Evolutionary conservation across 83 land plant genomes (phyloP).

Genomic region (Diphasiastrum complanatum): DNA sequence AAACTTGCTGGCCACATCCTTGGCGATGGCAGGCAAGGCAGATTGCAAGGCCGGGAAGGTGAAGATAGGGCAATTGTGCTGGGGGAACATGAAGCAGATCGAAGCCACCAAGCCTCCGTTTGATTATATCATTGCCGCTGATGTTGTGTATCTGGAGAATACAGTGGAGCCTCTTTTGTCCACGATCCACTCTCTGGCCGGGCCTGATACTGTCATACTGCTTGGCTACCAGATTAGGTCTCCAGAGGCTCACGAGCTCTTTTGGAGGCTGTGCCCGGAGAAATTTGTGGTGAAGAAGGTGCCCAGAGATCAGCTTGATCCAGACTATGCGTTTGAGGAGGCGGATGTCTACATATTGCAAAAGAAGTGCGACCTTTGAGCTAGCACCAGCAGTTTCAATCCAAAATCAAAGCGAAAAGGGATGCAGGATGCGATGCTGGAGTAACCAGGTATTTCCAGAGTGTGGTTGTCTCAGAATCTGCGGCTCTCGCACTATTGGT

Average conservation of each 20-base stretch:
- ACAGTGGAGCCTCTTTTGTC: conserved; percentile 49
- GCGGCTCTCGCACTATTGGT: too few species aligned
- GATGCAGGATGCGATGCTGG: too few species aligned
- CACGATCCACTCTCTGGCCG: conserved; percentile 61
- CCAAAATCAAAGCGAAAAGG: too few species aligned
- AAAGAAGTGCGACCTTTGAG: conserved; percentile 59
- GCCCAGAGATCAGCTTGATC: conserved; percentile 67
- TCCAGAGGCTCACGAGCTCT: conserved; percentile 68
- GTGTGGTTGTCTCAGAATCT: too few species aligned
- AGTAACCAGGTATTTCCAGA: too few species aligned
- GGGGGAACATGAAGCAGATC: conserved; percentile 67
- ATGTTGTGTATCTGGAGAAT: conserved; percentile 91
- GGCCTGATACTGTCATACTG: conserved; percentile 55
- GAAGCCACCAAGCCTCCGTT: conserved; percentile 61
- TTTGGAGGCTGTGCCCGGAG: conserved; percentile 63
- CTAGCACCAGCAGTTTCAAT: too few species aligned
- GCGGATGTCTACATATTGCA: conserved; percentile 66
- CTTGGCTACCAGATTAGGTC: conserved; percentile 91
- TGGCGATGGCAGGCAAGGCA: conserved; percentile 14
- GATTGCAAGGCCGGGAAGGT: conserved; percentile 26
- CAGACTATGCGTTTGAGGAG: conserved; percentile 80
- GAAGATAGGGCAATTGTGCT: conserved; percentile 51
- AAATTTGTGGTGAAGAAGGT: conserved; percentile 55
- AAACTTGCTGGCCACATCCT: conserved; percentile 42
- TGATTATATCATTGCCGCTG: conserved; percentile 80